Evolutionary conservation across 2,329 filamentous ascomycete genomes (phyloP), one percentile per base, ranked within the genome.

Genomic region (Xylariaceae sp.): DNA sequence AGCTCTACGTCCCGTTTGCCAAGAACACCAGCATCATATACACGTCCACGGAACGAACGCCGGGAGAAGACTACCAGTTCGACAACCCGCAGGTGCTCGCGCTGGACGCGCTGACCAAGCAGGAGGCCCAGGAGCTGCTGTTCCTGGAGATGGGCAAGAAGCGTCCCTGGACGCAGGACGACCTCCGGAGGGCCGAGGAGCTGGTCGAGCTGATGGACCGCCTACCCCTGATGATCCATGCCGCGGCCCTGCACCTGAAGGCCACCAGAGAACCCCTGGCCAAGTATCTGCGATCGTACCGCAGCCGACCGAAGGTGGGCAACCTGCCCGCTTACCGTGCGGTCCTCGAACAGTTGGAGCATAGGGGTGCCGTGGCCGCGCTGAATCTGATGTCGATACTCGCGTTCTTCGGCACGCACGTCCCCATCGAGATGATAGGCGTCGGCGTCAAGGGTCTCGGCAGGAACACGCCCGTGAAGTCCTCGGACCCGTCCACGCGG

Each of bases 171-270:
- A 71, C 63, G 0, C 56, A 62, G 9, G 68, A 74, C 19, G 77
- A 83, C 42, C 52, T 64, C 7, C 61, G 58, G 22, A 70, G 74
- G 36, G 77, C 77, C 0, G 65, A 63, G n/a, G 71, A 81, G 38
- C 50, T 84, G 12, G 78, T 83, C 1, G 65, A 71, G 27, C 56
- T 78, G 29, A 77, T 83, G 59, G 76, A 76, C 15, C 70, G 75
- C 35, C 59, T 84, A 11, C 80, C 80, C 1, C 60, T 83, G 5
- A 80, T 80, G 42, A 79, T 85, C 14, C 77, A 83, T 45, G 73
- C 78, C 1, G 73, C 79, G 2, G 76, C 76, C 1, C 70, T 75
- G 41, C 68, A 77, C 21, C 59, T 83, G 11, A 77, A 72, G 35
- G 68, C 71, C 3, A 77, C 75, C 0, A 62, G 67, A 13, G 78